Conservation (phyloP, 176 grass and related monocot species). For the Musa troglodytarum region DNA sequence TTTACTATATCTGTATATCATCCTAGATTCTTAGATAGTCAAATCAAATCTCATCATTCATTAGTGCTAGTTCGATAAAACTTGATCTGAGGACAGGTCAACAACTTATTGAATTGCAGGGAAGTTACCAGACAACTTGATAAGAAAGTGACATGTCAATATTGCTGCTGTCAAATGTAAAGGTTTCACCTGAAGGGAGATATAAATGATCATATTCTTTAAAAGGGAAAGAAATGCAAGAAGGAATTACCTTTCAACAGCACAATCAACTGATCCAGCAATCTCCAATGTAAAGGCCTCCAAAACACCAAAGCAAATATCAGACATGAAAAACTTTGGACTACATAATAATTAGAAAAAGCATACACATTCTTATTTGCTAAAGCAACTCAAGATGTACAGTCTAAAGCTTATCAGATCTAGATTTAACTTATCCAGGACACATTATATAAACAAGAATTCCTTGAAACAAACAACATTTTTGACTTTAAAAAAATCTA, state of each 20-base stretch:
- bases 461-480: too few relatives aligned
- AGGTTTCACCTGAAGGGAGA: neutral
- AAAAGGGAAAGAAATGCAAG: conserved; percentile 7
- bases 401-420: neutral
- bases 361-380: neutral
- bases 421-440: too few relatives aligned
- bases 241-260: conserved; percentile 47
- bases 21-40: too few relatives aligned
- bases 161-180: neutral
- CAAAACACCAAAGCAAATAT: conserved; percentile 54
- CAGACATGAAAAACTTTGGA: conserved; percentile 32
- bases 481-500: too few relatives aligned
- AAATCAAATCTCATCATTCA: too few relatives aligned
- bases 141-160: neutral
- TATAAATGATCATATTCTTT: neutral
- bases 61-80: too few relatives aligned
- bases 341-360: conserved; percentile 4
- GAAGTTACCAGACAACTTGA: neutral
- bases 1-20: too few relatives aligned
- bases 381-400: neutral
- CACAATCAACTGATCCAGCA: conserved; percentile 33
- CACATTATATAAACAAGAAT: too few relatives aligned
- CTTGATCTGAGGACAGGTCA: too few relatives aligned
- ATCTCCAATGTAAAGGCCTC: conserved; percentile 55
- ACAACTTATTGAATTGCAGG: too few relatives aligned